phyloP scores from a whole-genome alignment of 2,329 filamentous ascomycete genomes.

The Aspergillus ustus region DNA sequence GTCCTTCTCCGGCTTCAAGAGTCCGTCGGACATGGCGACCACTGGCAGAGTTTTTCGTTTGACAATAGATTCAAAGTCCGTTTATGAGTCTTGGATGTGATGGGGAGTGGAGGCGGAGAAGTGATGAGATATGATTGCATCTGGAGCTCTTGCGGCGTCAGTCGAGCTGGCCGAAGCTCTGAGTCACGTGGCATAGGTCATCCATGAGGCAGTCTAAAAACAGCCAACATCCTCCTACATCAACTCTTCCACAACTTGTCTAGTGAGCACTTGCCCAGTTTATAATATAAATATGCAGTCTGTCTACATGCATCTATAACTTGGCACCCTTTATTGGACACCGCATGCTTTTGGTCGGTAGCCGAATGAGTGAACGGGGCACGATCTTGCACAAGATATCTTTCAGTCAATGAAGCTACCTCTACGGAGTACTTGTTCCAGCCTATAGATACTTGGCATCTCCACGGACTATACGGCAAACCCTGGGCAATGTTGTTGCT shows the following conservation, averaged over 20 bases:
- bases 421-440: neutral
- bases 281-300: neutral
- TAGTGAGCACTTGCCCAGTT: neutral
- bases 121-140: constrained; percentile 20
- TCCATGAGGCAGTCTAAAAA: neutral
- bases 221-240: neutral
- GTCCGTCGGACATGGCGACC: constrained; percentile 76
- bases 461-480: neutral
- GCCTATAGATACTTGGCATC: neutral
- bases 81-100: constrained; percentile 18
- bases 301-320: neutral
- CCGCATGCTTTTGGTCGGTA: neutral
- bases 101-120: constrained; percentile 3
- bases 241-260: no score
- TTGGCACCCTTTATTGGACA: neutral
- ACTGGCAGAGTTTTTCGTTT: constrained; percentile 23
- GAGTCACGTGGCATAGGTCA: constrained; percentile 32
- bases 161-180: constrained; percentile 36
- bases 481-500: neutral
- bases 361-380: neutral
- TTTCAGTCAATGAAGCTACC: neutral
- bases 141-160: constrained; percentile 18
- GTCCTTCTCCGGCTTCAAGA: constrained; percentile 96
- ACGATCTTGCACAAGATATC: neutral
- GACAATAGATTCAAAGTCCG: constrained; percentile 10